A percentile compares a stretch with the other conserved stretches of the same genome.
These are phyloP conservation scores for Debaryomycetaceae sp. DNA, from an alignment of 1,139 yeast species.

Conservation along the genomic window DNA sequence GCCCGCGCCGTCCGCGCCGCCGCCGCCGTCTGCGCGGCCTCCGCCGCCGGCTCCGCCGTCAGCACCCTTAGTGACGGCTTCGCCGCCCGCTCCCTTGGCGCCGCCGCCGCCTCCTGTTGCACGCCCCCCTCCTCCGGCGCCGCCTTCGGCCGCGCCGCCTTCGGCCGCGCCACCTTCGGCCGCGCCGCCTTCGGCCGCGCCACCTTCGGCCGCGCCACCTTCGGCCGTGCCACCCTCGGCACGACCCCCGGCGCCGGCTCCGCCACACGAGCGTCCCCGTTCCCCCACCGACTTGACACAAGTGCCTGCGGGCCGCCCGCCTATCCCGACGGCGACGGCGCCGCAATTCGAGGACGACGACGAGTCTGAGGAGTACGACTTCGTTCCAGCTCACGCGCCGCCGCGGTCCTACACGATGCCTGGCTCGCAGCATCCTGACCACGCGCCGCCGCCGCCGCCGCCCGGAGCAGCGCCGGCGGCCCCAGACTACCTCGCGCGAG, in stretches of 20 bases:
- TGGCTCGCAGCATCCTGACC: conserved; percentile 9
- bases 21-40: conserved; percentile 10
- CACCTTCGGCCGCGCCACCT: conserved; percentile 2
- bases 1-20: conserved; percentile 2
- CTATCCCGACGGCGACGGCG: conserved; percentile 5
- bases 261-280: conserved; percentile 3
- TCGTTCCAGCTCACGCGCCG: conserved; percentile 10
- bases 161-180: conserved; percentile 13
- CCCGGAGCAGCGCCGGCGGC: conserved; percentile 15
- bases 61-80: conserved; percentile 13
- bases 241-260: conserved; percentile 12
- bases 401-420: conserved; percentile 10
- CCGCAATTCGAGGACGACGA: conserved; percentile 4
- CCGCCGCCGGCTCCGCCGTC: conserved; percentile 12
- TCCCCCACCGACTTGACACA: no score
- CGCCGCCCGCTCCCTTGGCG: conserved; percentile 5
- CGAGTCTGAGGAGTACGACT: conserved; percentile 4
- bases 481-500: conserved; percentile 7
- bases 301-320: neutral
- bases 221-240: conserved; percentile 3
- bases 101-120: conserved; percentile 10
- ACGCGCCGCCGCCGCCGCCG: conserved; percentile 11
- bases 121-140: conserved; percentile 15
- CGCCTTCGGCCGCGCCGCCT: conserved; percentile 14
- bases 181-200: conserved; percentile 10